Evolutionary conservation across 2,329 filamentous ascomycete species (phyloP).

Genomic region (Colletotrichum tanaceti): DNA sequence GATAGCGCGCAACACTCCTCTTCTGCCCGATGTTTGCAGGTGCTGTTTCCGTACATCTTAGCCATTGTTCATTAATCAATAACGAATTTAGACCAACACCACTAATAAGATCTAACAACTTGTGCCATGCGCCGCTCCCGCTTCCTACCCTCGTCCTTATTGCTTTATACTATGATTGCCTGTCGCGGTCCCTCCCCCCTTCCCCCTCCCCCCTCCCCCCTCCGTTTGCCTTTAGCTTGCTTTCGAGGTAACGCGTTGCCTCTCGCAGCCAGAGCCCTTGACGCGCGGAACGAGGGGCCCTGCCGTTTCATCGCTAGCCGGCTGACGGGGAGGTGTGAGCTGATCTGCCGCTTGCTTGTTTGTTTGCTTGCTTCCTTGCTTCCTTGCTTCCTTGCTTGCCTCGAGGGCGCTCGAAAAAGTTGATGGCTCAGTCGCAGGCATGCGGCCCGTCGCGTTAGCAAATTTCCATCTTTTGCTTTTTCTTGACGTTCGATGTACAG

Average conservation of each 20-base stretch:
- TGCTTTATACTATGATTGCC: no score
- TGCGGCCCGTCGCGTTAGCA: background rate
- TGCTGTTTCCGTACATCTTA: no score
- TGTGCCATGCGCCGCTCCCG: slow-evolving; percentile 29
- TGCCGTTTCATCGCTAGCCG: background rate
- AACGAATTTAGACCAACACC: background rate
- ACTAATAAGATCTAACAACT: background rate
- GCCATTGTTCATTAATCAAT: background rate
- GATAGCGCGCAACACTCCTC: background rate
- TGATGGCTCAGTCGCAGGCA: background rate
- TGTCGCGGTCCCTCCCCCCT: background rate
- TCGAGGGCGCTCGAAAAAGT: background rate
- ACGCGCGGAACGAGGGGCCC: slow-evolving; percentile 8
- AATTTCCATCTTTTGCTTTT: no score
- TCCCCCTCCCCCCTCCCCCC: background rate
- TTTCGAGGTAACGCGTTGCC: slow-evolving; percentile 20
- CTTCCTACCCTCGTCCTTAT: background rate
- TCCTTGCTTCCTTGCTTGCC: background rate
- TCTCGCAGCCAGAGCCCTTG: slow-evolving; percentile 22
- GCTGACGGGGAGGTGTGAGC: background rate
- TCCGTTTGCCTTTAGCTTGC: slow-evolving; percentile 24
- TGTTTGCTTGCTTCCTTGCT: background rate
- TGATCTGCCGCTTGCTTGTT: slow-evolving; percentile 3
- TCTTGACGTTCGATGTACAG: no score
- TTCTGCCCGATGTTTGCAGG: no score